A percentile compares a stretch with the other conserved stretches of the same genome.
Conservation (phyloP, 2,329 filamentous ascomycete species). For the Aspergillus felis region DNA sequence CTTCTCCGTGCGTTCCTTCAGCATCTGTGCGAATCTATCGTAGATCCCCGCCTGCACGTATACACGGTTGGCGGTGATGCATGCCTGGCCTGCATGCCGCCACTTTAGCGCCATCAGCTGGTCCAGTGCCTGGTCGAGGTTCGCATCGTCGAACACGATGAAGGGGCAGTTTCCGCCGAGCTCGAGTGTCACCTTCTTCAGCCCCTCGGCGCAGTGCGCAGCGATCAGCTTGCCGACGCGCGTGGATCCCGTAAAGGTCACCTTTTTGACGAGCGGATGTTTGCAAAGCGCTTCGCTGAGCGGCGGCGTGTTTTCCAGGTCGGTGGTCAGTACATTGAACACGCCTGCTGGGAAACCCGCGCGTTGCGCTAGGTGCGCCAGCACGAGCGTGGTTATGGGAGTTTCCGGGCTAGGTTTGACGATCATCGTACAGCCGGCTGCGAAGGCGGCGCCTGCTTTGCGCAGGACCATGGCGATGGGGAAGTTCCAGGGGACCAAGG, state of each 20-base stretch:
- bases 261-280: conserved; percentile 58
- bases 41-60: conserved; percentile 43
- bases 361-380: conserved; percentile 51
- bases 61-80: conserved; percentile 44
- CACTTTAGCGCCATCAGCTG: conserved; percentile 41
- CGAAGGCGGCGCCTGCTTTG: conserved; percentile 64
- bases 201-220: conserved; percentile 54
- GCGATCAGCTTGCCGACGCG: conserved; percentile 61
- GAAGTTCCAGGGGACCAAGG: conserved; percentile 71
- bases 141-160: conserved; percentile 61
- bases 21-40: conserved; percentile 53
- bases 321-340: conserved; percentile 58
- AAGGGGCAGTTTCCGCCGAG: conserved; percentile 64
- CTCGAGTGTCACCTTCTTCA: conserved; percentile 64
- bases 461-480: conserved; percentile 64
- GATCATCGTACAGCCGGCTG: conserved; percentile 71
- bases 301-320: conserved; percentile 37
- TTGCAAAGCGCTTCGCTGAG: conserved; percentile 49
- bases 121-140: conserved; percentile 48
- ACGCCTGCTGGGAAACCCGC: conserved; percentile 59
- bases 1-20: conserved; percentile 49
- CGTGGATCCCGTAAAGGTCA: conserved; percentile 58
- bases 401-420: conserved; percentile 69
- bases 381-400: conserved; percentile 52
- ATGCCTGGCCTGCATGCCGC: conserved; percentile 44